Conservation (phyloP, 176 grass and related monocot genomes). For the Oryza punctata region DNA sequence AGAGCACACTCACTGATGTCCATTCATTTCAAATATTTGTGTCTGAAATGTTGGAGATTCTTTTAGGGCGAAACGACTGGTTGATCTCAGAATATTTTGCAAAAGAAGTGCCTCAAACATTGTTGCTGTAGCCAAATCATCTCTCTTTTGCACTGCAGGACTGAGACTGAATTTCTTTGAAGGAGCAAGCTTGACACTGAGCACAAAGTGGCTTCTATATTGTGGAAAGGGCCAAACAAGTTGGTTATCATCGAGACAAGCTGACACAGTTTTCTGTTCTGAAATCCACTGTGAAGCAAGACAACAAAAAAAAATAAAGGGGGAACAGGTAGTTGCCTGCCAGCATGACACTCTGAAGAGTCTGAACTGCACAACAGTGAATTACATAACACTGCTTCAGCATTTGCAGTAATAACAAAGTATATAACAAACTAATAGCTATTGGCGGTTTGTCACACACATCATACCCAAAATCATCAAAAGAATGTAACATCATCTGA, state of each 20-base stretch:
- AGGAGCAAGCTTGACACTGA: constrained; percentile 30
- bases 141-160: constrained; percentile 18
- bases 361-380: constrained; percentile 25
- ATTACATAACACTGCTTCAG: neutral
- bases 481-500: neutral
- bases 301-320: constrained; percentile 35
- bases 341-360: constrained; percentile 14
- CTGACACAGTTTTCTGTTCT: constrained; percentile 44
- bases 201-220: constrained; percentile 42
- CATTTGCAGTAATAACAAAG: neutral
- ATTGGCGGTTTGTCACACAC: neutral
- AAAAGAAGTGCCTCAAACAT: neutral
- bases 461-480: neutral
- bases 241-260: constrained; percentile 48
- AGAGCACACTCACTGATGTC: neutral
- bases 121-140: neutral
- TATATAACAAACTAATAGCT: neutral
- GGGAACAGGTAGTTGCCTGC: constrained; percentile 30
- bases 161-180: constrained; percentile 34
- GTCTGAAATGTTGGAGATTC: neutral
- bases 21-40: constrained; percentile 27
- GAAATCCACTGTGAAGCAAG: constrained; percentile 43
- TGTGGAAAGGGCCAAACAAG: constrained; percentile 55
- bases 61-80: constrained; percentile 2
- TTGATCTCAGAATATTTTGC: neutral